These are phyloP conservation scores for Aspergillus sp. DNA, from an alignment of 2,329 filamentous ascomycete genomes.

Conservation along the genomic window DNA sequence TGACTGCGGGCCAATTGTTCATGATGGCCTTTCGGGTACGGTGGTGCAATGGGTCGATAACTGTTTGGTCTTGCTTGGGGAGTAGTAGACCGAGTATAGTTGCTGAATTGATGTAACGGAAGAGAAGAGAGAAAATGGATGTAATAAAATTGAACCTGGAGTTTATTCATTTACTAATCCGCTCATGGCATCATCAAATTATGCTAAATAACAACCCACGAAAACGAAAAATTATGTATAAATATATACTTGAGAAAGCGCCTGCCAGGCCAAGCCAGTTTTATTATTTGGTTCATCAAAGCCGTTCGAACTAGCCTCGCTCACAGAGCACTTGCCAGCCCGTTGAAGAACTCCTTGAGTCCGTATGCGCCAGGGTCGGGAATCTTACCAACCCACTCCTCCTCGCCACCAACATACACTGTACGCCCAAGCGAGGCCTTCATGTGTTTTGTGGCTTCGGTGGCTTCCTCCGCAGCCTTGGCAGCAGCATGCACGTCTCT, in stretches of 20 bases:
- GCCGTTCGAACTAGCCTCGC: background rate
- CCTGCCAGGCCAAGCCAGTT: conserved; percentile 11
- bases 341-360: conserved; percentile 80
- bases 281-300: background rate
- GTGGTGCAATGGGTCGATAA: too few relatives aligned
- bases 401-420: conserved; percentile 73
- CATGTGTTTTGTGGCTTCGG: conserved; percentile 88
- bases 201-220: background rate
- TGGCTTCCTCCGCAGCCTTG: conserved; percentile 70
- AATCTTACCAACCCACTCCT: conserved; percentile 66
- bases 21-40: too few relatives aligned
- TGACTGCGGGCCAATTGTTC: too few relatives aligned
- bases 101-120: too few relatives aligned
- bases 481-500: conserved; percentile 72
- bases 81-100: too few relatives aligned
- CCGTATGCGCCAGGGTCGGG: conserved; percentile 75
- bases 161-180: background rate
- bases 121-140: too few relatives aligned
- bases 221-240: background rate
- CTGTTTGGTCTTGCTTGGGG: too few relatives aligned
- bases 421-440: conserved; percentile 79
- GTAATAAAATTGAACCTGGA: too few relatives aligned
- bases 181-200: background rate
- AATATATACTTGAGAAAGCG: too few relatives aligned
- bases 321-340: conserved; percentile 61